These are phyloP conservation scores for Geotrichum australiense DNA, from an alignment of 1,139 yeast genomes.

Conservation along the genomic window DNA sequence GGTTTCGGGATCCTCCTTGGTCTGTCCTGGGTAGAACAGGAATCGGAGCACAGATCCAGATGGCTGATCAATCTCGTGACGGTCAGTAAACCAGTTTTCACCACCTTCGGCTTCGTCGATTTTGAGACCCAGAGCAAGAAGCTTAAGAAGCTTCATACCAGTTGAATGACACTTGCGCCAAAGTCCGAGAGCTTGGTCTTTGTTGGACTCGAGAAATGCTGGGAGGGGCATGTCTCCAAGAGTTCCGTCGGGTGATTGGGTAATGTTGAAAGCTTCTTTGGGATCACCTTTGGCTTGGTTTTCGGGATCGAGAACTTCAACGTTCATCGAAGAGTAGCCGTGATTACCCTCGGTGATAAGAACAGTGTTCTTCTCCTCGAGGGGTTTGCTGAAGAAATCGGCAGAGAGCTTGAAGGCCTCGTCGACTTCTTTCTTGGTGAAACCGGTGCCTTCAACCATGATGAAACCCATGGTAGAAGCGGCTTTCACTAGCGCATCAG, in stretches of 20 bases:
- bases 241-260: slow-evolving; percentile 28
- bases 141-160: slow-evolving; percentile 28
- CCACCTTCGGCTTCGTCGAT: slow-evolving; percentile 45
- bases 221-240: slow-evolving; percentile 39
- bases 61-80: slow-evolving; percentile 40
- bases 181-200: slow-evolving; percentile 28
- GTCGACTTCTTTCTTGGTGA: slow-evolving; percentile 52
- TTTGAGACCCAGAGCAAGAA: slow-evolving; percentile 55
- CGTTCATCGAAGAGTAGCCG: slow-evolving; percentile 57
- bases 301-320: slow-evolving; percentile 45
- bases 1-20: slow-evolving; percentile 45
- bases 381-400: slow-evolving; percentile 49
- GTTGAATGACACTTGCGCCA: slow-evolving; percentile 41
- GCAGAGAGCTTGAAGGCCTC: slow-evolving; percentile 48
- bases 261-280: slow-evolving; percentile 45
- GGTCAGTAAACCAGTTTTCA: slow-evolving; percentile 53
- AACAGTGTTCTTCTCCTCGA: slow-evolving; percentile 42
- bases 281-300: slow-evolving; percentile 50
- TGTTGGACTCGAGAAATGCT: slow-evolving; percentile 27
- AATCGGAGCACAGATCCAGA: slow-evolving; percentile 63
- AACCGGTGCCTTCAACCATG: slow-evolving; percentile 66
- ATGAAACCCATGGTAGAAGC: slow-evolving; percentile 66
- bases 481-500: slow-evolving; percentile 51
- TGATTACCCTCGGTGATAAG: slow-evolving; percentile 48
- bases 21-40: slow-evolving; percentile 61